Percentiles rank a stretch among this genome's conserved stretches.
These are phyloP conservation scores for Cryphonectria naterciae DNA, from an alignment of 2,329 filamentous ascomycete genomes.

Conservation along the genomic window DNA sequence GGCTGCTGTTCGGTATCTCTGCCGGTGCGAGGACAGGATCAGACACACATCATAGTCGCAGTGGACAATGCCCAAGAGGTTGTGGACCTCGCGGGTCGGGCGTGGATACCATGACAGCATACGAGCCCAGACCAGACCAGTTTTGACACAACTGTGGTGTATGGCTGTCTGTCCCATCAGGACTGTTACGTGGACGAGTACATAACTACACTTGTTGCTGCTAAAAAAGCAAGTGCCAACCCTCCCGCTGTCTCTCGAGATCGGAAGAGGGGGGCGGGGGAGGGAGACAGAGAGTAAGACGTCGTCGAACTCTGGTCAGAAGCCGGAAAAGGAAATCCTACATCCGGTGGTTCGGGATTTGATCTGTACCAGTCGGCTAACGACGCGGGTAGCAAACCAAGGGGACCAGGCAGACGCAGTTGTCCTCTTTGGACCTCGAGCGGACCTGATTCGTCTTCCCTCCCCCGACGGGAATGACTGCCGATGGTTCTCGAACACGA, in stretches of 20 bases:
- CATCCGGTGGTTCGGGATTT: constrained; percentile 14
- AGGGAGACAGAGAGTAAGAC: not conserved
- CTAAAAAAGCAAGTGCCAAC: not conserved
- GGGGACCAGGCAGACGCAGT: not conserved
- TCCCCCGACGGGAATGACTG: constrained; percentile 8
- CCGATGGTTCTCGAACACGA: not conserved
- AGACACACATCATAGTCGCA: not conserved
- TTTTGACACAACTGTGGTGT: not conserved
- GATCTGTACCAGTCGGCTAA: constrained; percentile 20
- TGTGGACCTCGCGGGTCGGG: too few relatives aligned
- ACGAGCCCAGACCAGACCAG: too few relatives aligned
- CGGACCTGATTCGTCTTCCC: constrained; percentile 20
- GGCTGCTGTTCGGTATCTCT: not conserved
- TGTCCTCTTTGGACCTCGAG: not conserved
- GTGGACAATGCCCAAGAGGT: not conserved
- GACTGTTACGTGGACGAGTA: not conserved
- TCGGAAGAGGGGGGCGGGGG: too few relatives aligned
- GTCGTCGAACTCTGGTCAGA: not conserved
- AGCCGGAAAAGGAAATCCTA: not conserved
- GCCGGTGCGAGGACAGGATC: not conserved
- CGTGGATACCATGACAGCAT: not conserved
- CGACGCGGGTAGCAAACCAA: constrained; percentile 8
- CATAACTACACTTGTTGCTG: too few relatives aligned
- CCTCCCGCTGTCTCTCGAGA: not conserved
- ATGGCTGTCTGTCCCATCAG: not conserved